Percentiles rank a stretch among this genome's conserved stretches.
Evolutionary conservation across 2,329 filamentous ascomycete species (phyloP).

Genomic region (Tolypocladium nubicola): DNA sequence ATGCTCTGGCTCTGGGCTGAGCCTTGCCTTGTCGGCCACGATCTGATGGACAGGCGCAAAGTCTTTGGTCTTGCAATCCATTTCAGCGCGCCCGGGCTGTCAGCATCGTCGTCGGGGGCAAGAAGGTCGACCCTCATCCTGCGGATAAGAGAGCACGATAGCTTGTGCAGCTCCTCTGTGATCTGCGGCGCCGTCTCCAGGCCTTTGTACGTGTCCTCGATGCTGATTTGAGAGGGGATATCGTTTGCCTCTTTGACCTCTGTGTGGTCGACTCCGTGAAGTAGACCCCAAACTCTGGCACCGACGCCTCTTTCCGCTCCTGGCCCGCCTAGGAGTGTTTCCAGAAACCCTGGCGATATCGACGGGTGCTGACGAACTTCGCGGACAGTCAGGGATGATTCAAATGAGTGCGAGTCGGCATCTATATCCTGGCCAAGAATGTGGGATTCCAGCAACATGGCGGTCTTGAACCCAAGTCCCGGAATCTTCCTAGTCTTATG

Average conservation of each 20-base stretch:
- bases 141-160: conserved; percentile 60
- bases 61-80: conserved; percentile 81
- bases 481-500: conserved; percentile 74
- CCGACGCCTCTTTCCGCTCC: conserved; percentile 65
- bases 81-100: conserved; percentile 19
- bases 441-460: conserved; percentile 39
- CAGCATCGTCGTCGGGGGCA: conserved; percentile 31
- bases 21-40: conserved; percentile 26
- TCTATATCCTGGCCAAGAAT: conserved; percentile 28
- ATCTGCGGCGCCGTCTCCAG: conserved; percentile 56
- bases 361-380: conserved; percentile 52
- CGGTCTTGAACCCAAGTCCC: conserved; percentile 68
- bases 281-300: conserved; percentile 59
- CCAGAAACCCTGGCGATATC: conserved; percentile 55
- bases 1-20: conserved; percentile 44
- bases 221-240: conserved; percentile 80
- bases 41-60: conserved; percentile 68
- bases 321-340: conserved; percentile 57
- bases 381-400: conserved; percentile 46
- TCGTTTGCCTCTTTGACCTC: conserved; percentile 63
- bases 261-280: conserved; percentile 70
- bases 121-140: conserved; percentile 72
- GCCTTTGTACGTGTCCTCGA: conserved; percentile 81
- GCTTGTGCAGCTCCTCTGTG: conserved; percentile 53
- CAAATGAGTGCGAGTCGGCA: conserved; percentile 23